phyloP scores from a whole-genome alignment of 2,329 filamentous ascomycete species.

The Trichoderma koningiopsis region DNA sequence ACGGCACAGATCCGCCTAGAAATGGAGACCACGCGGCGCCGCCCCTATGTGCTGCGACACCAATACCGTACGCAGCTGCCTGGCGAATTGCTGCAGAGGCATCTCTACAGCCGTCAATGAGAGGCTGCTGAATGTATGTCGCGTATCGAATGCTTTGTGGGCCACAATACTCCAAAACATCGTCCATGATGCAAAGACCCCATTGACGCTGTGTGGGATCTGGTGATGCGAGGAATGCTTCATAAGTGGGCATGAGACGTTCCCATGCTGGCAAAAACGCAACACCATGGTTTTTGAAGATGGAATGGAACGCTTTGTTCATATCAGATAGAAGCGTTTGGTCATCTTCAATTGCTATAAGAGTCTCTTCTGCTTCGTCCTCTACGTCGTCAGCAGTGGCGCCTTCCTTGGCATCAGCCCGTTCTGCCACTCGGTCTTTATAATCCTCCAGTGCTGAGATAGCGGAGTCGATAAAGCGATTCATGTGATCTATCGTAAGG shows the following conservation, averaged over 20 bases:
- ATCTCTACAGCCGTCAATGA: slow-evolving; percentile 85
- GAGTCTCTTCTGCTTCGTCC: slow-evolving; percentile 81
- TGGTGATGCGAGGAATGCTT: slow-evolving; percentile 74
- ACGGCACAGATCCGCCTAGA: slow-evolving; percentile 74
- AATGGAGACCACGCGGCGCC: slow-evolving; percentile 87
- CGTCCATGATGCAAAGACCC: slow-evolving; percentile 98
- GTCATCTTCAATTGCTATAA: slow-evolving; percentile 94
- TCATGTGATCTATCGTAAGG: slow-evolving; percentile 77
- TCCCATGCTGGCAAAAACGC: slow-evolving; percentile 89
- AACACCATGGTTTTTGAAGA: slow-evolving; percentile 94
- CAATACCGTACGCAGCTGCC: slow-evolving; percentile 93
- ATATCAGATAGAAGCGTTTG: slow-evolving; percentile 96
- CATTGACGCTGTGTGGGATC: slow-evolving; percentile 95
- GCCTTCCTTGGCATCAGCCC: slow-evolving; percentile 77
- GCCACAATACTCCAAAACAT: slow-evolving; percentile 96
- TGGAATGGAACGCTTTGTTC: slow-evolving; percentile 99
- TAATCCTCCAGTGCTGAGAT: slow-evolving; percentile 89
- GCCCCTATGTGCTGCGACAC: slow-evolving; percentile 91
- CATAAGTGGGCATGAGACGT: slow-evolving; percentile 79
- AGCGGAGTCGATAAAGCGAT: slow-evolving; percentile 82
- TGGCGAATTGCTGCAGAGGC: slow-evolving; percentile 88
- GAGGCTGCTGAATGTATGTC: slow-evolving; percentile 81
- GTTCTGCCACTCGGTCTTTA: slow-evolving; percentile 79
- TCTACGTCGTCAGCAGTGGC: slow-evolving; percentile 82
- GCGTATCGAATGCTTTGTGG: slow-evolving; percentile 84